Conservation (phyloP, 768 basidiomycete species). For the Tricholoma bakamatsutake region DNA sequence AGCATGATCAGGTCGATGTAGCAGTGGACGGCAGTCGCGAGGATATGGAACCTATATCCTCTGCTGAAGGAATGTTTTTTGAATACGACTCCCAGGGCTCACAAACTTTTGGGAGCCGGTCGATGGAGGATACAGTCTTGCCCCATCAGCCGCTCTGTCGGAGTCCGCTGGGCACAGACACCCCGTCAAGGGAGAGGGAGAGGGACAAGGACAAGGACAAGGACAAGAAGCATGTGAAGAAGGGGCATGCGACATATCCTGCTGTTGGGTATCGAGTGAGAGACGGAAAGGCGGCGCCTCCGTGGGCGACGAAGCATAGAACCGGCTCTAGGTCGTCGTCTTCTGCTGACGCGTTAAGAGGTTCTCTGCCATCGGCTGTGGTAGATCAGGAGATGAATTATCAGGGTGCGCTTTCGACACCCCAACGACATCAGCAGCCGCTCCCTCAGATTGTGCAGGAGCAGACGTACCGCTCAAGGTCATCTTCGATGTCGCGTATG, state of each 20-base stretch:
- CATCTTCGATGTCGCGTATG: slow-evolving; percentile 15
- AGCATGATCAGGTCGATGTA: slow-evolving; percentile 17
- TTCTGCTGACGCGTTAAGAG: background rate
- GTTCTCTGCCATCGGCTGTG: background rate
- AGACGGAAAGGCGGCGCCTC: slow-evolving; percentile 11
- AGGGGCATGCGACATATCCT: slow-evolving; percentile 28
- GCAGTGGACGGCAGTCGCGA: background rate
- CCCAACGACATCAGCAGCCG: background rate
- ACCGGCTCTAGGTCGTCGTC: background rate
- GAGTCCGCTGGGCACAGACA: background rate
- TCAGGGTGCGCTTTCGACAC: background rate
- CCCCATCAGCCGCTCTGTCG: slow-evolving; percentile 5
- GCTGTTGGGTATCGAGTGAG: slow-evolving; percentile 42
- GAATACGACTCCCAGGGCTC: background rate
- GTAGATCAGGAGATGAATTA: background rate
- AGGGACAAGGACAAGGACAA: slow-evolving; percentile 14
- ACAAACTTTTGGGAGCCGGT: background rate
- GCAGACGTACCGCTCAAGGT: slow-evolving; percentile 20
- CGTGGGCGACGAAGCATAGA: background rate
- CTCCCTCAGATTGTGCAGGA: background rate
- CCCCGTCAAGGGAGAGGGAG: background rate
- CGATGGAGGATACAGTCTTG: background rate
- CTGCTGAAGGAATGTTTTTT: background rate
- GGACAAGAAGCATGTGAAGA: slow-evolving; percentile 40
- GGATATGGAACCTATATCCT: background rate